phyloP scores from a whole-genome alignment of 371 early-diverging fungal genomes.

The Apophysomyces variabilis region DNA sequence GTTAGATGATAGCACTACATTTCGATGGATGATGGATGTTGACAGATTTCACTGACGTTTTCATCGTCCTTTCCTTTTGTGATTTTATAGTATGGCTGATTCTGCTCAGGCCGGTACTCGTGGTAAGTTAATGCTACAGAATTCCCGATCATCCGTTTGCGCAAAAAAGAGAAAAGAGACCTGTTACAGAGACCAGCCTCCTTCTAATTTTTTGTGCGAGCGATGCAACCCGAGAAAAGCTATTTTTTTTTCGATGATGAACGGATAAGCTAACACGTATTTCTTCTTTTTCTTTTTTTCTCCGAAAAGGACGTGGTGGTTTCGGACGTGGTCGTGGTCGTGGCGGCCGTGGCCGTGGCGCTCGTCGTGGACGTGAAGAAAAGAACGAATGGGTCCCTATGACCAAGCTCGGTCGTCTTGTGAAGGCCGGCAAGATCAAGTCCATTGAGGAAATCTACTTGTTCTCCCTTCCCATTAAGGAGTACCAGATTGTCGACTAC shows the following conservation, averaged over 20 bases:
- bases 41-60: not conserved
- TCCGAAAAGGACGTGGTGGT: conserved; percentile 62
- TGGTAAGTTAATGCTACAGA: conserved; percentile 6
- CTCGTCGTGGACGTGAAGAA: conserved; percentile 82
- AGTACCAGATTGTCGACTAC: conserved; percentile 97
- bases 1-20: not conserved
- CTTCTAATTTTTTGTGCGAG: conserved; percentile 5
- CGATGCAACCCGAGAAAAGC: not conserved
- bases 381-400: conserved; percentile 90
- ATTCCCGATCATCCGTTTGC: conserved; percentile 32
- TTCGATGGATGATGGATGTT: conserved; percentile 3
- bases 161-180: not conserved
- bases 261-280: not conserved
- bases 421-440: conserved; percentile 88
- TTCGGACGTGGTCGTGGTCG: conserved; percentile 82
- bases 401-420: conserved; percentile 95
- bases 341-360: conserved; percentile 76
- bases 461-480: conserved; percentile 97
- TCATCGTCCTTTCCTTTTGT: not conserved
- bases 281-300: conserved; percentile 7
- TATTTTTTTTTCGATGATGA: not conserved
- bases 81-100: conserved; percentile 49
- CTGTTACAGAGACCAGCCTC: not conserved
- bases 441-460: conserved; percentile 91
- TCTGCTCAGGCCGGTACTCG: conserved; percentile 54